Base-by-base conservation (phyloP, 805 yeast genomes). In the Metschnikowia kunwiensis region DNA sequence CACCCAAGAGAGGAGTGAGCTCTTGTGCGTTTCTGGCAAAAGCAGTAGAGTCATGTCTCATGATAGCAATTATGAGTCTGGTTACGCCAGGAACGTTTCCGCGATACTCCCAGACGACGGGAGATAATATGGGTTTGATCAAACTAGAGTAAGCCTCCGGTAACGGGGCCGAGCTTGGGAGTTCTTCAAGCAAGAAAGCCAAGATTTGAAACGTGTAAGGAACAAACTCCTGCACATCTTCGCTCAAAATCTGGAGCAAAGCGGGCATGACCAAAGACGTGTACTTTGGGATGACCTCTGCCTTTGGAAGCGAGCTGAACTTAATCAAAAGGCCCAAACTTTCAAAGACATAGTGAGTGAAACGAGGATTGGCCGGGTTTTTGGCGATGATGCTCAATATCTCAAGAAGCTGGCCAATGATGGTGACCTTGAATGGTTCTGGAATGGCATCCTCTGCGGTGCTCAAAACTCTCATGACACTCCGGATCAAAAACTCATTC, bases 51-150 rank as follows among this genome's bases (percentile, higher is more conserved):
- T 72, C 72, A 30, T 74, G 77, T 29, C 60, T 60, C 22, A 83
- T 62, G 14, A 91, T 79, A 5, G 86, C 79, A 37, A 78, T 74
- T 25, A 93, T 65, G 34, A 93, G 67, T 49, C 96, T 76, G 0
- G 94, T 82, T 14, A 91, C 77, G 2, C 96, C 97, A 2, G 98
- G 98, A 23, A 91, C 79, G 49, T 91, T 93, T 11, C 97, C 98
- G 46, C 80, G 74, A 43, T 76, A 77, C 58, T 93, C 97, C 98
- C 98, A 93, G 24, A 89, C 81, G 5, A 78, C 59, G n/a, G 97
- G 97, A 1, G 95, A 77, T 50, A 93, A 68, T 29, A 93, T 65
- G 1, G 98, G 97, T 46, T 79, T 79, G 14, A 87, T 71, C 32
- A 93, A 68, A 38, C 75, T 79, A 38, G 70, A 74, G 53, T 78